These are phyloP conservation scores for Penicillium corylophilum DNA, from an alignment of 2,329 filamentous ascomycete species.

Conservation along the genomic window DNA sequence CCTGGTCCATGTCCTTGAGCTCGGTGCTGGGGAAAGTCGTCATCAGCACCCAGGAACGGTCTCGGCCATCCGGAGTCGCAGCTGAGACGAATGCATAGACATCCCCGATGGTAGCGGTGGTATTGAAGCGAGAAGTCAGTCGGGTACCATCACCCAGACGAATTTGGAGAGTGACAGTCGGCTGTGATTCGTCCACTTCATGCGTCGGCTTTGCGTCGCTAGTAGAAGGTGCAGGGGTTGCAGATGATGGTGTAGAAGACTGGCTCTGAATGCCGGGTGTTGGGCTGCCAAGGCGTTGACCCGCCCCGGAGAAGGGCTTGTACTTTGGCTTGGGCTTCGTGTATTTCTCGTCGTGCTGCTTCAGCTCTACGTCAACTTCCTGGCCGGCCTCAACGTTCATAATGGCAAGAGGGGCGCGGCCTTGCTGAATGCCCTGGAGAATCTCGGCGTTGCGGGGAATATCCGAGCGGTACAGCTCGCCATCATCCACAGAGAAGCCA, in stretches of 20 bases:
- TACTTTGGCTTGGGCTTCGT: slow-evolving; percentile 63
- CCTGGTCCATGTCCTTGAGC: slow-evolving; percentile 53
- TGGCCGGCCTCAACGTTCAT: slow-evolving; percentile 63
- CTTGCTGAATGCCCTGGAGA: slow-evolving; percentile 62
- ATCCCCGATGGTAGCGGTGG: slow-evolving; percentile 63
- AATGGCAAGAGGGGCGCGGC: slow-evolving; percentile 61
- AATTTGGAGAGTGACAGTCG: slow-evolving; percentile 60
- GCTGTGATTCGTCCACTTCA: slow-evolving; percentile 57
- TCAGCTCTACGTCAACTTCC: slow-evolving; percentile 64
- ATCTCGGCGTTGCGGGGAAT: slow-evolving; percentile 63
- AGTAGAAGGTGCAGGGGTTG: slow-evolving; percentile 19
- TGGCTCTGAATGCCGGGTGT: slow-evolving; percentile 53
- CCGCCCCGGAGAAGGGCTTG: slow-evolving; percentile 60
- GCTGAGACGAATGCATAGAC: slow-evolving; percentile 62
- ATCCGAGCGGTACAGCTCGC: slow-evolving; percentile 61
- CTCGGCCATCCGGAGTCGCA: slow-evolving; percentile 50
- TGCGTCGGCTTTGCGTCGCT: slow-evolving; percentile 38
- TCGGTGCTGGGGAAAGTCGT: slow-evolving; percentile 66
- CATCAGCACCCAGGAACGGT: slow-evolving; percentile 60
- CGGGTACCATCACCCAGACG: slow-evolving; percentile 63
- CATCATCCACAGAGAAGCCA: slow-evolving; percentile 66
- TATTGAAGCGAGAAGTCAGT: slow-evolving; percentile 63
- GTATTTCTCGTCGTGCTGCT: slow-evolving; percentile 64
- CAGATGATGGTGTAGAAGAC: slow-evolving; percentile 31
- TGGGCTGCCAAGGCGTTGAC: slow-evolving; percentile 63